These are phyloP conservation scores for Zasmidium cellare DNA, from an alignment of 2,329 filamentous ascomycete species.

Conservation along the genomic window DNA sequence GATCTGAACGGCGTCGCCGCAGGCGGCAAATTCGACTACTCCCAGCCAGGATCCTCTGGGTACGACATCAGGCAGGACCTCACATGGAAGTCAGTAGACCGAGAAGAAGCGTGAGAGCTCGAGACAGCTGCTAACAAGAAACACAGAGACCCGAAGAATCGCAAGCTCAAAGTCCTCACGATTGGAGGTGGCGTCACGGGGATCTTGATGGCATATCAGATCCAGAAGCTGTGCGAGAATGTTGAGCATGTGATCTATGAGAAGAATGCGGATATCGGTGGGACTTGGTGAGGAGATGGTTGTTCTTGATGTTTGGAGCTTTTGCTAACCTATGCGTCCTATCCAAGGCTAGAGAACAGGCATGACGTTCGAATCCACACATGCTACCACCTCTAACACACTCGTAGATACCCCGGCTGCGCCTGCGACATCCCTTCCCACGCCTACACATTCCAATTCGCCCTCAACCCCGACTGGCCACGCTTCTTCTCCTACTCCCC, in stretches of 20 bases:
- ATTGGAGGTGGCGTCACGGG: conserved; percentile 52
- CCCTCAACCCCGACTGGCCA: conserved; percentile 47
- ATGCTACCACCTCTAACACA: not conserved
- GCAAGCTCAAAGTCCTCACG: conserved; percentile 48
- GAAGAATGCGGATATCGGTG: conserved; percentile 47
- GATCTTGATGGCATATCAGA: conserved; percentile 49
- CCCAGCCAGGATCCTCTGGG: conserved; percentile 43
- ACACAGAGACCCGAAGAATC: conserved; percentile 27
- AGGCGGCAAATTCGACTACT: conserved; percentile 43
- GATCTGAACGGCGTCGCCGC: conserved; percentile 41
- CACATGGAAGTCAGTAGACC: conserved; percentile 27
- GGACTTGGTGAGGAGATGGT: conserved; percentile 34
- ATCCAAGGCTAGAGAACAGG: conserved; percentile 46
- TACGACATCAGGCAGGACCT: conserved; percentile 42
- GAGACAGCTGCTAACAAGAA: not conserved
- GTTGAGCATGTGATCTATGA: conserved; percentile 52
- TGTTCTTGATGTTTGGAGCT: not conserved
- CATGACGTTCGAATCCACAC: conserved; percentile 20
- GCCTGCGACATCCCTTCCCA: conserved; percentile 48
- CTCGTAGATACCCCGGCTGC: conserved; percentile 31
- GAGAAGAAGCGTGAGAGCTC: not conserved
- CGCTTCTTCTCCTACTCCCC: conserved; percentile 48
- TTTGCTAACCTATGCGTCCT: not conserved
- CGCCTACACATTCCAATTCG: not conserved
- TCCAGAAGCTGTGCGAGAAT: conserved; percentile 46